phyloP scores from a whole-genome alignment of 176 grass and related monocot species.

The sorghum (Sorghum bicolor) region DNA sequence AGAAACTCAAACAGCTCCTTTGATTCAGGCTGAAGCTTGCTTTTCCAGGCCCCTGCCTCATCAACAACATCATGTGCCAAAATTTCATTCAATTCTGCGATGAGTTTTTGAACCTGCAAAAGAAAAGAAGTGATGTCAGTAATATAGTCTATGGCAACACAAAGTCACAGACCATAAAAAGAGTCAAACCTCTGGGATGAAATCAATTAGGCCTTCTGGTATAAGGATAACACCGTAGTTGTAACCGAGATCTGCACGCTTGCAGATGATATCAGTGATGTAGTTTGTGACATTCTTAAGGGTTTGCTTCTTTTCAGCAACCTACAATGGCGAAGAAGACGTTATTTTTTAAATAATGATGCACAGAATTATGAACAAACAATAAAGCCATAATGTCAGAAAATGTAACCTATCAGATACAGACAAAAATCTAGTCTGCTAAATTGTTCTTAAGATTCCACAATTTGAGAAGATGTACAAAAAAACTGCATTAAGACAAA shows the following conservation, averaged over 20 bases:
- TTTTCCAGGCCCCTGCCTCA: conserved; percentile 83
- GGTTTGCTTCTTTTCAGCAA: conserved; percentile 83
- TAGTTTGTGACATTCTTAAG: conserved; percentile 91
- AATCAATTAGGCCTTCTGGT: conserved; percentile 95
- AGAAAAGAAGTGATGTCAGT: conserved; percentile 19
- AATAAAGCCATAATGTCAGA: background rate
- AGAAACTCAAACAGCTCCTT: conserved; percentile 78
- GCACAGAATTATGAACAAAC: background rate
- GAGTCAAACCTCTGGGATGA: conserved; percentile 85
- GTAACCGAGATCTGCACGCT: conserved; percentile 91
- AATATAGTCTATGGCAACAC: background rate
- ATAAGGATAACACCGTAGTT: conserved; percentile 99
- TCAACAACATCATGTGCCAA: conserved; percentile 92
- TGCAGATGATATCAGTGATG: conserved; percentile 87
- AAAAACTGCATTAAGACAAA: background rate
- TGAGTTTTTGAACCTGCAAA: conserved; percentile 89
- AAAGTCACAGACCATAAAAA: background rate
- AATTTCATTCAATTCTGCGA: conserved; percentile 94
- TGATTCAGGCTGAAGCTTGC: conserved; percentile 68
- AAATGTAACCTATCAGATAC: background rate
- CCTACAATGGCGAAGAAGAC: conserved; percentile 36
- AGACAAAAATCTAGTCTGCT: background rate
- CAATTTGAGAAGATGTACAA: background rate
- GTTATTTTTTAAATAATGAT: background rate
- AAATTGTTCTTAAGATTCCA: background rate